Percentiles rank a stretch among this genome's conserved stretches.
These are phyloP conservation scores for Rosa multiflora DNA, from an alignment of 306 rosid genomes.

Conservation along the genomic window DNA sequence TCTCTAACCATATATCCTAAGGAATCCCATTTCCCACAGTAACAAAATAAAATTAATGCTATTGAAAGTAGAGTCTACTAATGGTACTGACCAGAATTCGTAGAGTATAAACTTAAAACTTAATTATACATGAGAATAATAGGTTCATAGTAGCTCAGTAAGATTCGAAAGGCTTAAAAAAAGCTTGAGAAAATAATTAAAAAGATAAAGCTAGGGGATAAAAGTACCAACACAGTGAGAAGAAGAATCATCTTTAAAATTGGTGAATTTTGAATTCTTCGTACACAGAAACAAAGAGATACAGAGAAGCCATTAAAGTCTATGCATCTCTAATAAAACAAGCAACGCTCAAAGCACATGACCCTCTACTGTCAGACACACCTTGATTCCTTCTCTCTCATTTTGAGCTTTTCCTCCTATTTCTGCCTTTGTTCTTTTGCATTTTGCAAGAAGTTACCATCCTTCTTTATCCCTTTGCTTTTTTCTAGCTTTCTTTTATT, in stretches of 20 bases:
- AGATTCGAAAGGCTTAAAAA: slow-evolving; percentile 19
- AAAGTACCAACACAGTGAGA: slow-evolving; percentile 29
- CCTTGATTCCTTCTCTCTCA: slow-evolving; percentile 67
- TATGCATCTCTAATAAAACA: slow-evolving; percentile 32
- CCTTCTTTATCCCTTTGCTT: slow-evolving; percentile 61
- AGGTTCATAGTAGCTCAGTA: not conserved
- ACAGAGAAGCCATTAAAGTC: not conserved
- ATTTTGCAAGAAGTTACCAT: slow-evolving; percentile 89
- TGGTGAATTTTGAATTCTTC: slow-evolving; percentile 72
- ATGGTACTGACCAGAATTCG: not conserved
- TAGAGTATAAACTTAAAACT: not conserved
- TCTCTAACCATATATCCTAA: not conserved
- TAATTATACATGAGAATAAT: not conserved
- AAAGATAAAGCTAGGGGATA: slow-evolving; percentile 31
- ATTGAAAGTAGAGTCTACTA: not conserved
- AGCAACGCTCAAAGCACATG: slow-evolving; percentile 83
- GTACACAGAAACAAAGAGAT: slow-evolving; percentile 30
- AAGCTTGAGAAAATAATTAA: slow-evolving; percentile 35
- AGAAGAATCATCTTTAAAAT: slow-evolving; percentile 78
- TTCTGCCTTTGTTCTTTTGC: slow-evolving; percentile 69
- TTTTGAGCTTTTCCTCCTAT: slow-evolving; percentile 26
- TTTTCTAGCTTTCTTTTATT: slow-evolving; percentile 26
- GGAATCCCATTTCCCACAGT: not conserved
- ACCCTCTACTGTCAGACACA: slow-evolving; percentile 71
- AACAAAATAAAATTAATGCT: not conserved